Base-by-base conservation (phyloP, 2,329 filamentous ascomycete species). In the Curvularia verruculosa region DNA sequence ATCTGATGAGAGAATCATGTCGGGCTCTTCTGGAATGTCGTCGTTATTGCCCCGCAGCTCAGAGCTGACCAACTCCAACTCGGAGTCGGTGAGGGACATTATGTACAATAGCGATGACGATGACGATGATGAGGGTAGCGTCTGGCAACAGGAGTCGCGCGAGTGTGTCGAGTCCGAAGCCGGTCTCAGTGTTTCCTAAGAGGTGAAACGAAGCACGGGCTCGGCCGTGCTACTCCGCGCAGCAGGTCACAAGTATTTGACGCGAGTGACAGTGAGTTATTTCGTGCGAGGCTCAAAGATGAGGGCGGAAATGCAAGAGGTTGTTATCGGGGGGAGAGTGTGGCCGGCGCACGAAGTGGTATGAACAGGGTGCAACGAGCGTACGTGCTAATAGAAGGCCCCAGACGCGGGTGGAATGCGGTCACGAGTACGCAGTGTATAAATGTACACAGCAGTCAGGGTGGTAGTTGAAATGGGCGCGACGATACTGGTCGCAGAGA, bases 11-110 rank as follows among this genome's bases (percentile, higher is more conserved):
- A 74, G 71, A 23, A 74, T 58, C 69, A 77, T 76, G 60, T 78
- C 77, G 47, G 71, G 67, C 64, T 78, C 77, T 59, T 79, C 76
- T 34, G 75, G 75, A 31, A 78, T 77, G 64, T 77, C 74, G 66
- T 77, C 73, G 69, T 73, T 72, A 51, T 67, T 61, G 49, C 61
- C 59, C 57, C 65, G 66, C 28, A 72, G 61, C 52, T 69, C 64
- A 37, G 67, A 58, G 66, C 62, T 65, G 62, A 58, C 66, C 62
- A 74, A 57, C 51, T 73, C 70, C 58, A 70, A 52, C 52, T 75
- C 72, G 21, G 73, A 68, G 64, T 73, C 70, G 54, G 72, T 71
- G 34, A 70, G 67, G 47, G 73, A 70, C 67, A 66, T 68, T 66
- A 64, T 59, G 57, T 59, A 24, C 37, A 37, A 24, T 41, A 28